Evolutionary conservation across 2,329 filamentous ascomycete species (phyloP).

Genomic region (Blastomyces percursus): DNA sequence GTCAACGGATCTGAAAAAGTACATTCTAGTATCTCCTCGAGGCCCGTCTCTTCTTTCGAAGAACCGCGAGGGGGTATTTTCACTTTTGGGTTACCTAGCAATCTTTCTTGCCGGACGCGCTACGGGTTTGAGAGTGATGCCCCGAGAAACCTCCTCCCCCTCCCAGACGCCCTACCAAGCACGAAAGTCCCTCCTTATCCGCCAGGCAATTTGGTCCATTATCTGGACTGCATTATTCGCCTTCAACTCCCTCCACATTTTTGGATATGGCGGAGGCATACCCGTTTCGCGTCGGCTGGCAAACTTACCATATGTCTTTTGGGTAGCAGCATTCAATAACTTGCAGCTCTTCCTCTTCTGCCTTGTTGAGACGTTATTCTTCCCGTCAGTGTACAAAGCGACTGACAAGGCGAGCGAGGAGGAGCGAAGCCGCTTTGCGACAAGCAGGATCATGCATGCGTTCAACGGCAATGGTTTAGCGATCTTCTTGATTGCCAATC

Average conservation of each 20-base stretch:
- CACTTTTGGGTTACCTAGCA: slow-evolving; percentile 83
- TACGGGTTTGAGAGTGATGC: slow-evolving; percentile 68
- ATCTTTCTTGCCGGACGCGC: slow-evolving; percentile 89
- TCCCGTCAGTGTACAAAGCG: slow-evolving; percentile 58
- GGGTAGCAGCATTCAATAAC: slow-evolving; percentile 85
- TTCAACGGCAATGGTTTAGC: slow-evolving; percentile 83
- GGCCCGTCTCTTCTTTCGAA: slow-evolving; percentile 64
- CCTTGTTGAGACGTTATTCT: slow-evolving; percentile 64
- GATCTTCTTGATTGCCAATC: slow-evolving; percentile 76
- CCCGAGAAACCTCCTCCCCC: slow-evolving; percentile 42
- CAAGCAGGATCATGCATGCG: slow-evolving; percentile 67
- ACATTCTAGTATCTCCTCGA: slow-evolving; percentile 70
- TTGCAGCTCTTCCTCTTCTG: slow-evolving; percentile 71
- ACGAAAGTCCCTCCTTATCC: slow-evolving; percentile 50
- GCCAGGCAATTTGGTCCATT: slow-evolving; percentile 52
- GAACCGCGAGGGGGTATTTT: slow-evolving; percentile 93
- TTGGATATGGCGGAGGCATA: slow-evolving; percentile 54
- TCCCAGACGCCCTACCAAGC: slow-evolving; percentile 33
- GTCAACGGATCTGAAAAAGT: slow-evolving; percentile 66
- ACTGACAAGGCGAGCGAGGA: slow-evolving; percentile 45
- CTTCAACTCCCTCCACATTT: slow-evolving; percentile 54
- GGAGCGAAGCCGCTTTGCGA: slow-evolving; percentile 56
- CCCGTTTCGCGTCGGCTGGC: slow-evolving; percentile 78
- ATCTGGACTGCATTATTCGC: slow-evolving; percentile 63
- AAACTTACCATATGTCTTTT: slow-evolving; percentile 86